These are phyloP conservation scores for Candida insectalens DNA, from an alignment of 805 yeast genomes.

Conservation along the genomic window DNA sequence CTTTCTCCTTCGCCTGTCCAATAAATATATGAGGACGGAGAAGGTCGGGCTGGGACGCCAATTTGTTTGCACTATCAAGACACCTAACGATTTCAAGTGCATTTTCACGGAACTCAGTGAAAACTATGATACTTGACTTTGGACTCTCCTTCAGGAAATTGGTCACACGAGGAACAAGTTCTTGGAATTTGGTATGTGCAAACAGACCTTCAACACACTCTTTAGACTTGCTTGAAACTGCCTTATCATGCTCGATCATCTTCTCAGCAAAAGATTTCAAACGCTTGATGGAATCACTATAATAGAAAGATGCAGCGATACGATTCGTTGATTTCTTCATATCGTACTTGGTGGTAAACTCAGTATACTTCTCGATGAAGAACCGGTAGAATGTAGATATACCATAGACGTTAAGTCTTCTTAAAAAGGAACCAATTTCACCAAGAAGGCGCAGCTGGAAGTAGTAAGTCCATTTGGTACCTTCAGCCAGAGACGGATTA, in stretches of 20 bases:
- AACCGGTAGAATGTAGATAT: slow-evolving; percentile 64
- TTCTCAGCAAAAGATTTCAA: slow-evolving; percentile 36
- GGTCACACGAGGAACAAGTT: slow-evolving; percentile 44
- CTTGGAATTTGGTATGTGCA: slow-evolving; percentile 69
- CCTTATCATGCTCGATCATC: slow-evolving; percentile 24
- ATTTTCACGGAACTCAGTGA: slow-evolving; percentile 82
- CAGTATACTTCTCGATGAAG: slow-evolving; percentile 46
- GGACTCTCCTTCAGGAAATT: slow-evolving; percentile 37
- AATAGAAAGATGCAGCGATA: slow-evolving; percentile 51
- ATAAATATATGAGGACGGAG: slow-evolving; percentile 77
- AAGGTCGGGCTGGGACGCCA: slow-evolving; percentile 15
- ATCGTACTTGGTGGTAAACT: slow-evolving; percentile 48
- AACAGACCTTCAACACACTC: slow-evolving; percentile 20
- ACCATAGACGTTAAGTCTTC: slow-evolving; percentile 74
- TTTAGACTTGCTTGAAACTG: slow-evolving; percentile 7
- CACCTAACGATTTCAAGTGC: slow-evolving; percentile 78
- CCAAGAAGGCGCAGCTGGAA: slow-evolving; percentile 54
- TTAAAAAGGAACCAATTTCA: slow-evolving; percentile 61
- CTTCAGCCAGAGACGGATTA: slow-evolving; percentile 52
- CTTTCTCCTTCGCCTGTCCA: slow-evolving; percentile 80
- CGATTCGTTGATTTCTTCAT: slow-evolving; percentile 53
- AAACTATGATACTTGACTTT: slow-evolving; percentile 72
- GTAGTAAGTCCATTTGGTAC: slow-evolving; percentile 64
- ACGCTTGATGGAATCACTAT: slow-evolving; percentile 35
- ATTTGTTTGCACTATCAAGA: slow-evolving; percentile 32